Conservation (phyloP, 2,329 filamentous ascomycete genomes). For the Botrytis hyacinthi region DNA sequence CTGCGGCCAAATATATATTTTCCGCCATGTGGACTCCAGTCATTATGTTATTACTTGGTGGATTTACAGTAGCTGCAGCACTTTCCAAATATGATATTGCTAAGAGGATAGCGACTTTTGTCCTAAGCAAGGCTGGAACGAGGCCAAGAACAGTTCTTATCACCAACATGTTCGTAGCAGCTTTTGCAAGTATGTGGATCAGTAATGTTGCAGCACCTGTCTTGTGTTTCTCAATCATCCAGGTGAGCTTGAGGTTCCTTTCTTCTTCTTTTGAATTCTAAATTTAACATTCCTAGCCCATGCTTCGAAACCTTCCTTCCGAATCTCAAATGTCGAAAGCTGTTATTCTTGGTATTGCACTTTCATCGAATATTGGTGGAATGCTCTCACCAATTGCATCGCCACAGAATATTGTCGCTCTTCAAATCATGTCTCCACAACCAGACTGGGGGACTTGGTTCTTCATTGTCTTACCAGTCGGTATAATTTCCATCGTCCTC, state of each 20-base stretch:
- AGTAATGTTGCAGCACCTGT: constrained; percentile 97
- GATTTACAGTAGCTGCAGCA: constrained; percentile 93
- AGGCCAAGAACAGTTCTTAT: constrained; percentile 83
- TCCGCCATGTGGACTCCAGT: constrained; percentile 98
- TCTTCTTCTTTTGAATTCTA: neutral
- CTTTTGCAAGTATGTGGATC: constrained; percentile 98
- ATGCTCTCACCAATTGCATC: constrained; percentile 96
- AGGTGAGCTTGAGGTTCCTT: constrained; percentile 51
- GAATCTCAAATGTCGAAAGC: constrained; percentile 94
- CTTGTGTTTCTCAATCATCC: constrained; percentile 95
- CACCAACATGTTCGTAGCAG: constrained; percentile 98
- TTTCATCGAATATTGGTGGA: constrained; percentile 93
- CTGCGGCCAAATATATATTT: constrained; percentile 82
- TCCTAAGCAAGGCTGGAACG: constrained; percentile 93
- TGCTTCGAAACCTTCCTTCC: constrained; percentile 86
- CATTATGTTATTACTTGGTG: constrained; percentile 95
- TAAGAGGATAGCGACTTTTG: constrained; percentile 93
- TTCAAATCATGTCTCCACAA: constrained; percentile 90
- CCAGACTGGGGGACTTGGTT: constrained; percentile 97
- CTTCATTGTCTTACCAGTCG: constrained; percentile 91
- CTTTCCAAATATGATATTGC: constrained; percentile 97
- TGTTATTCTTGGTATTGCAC: constrained; percentile 88
- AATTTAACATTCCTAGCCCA: constrained; percentile 56
- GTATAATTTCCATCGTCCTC: constrained; percentile 78
- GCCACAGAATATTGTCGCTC: constrained; percentile 93